A percentile compares a stretch with the other conserved stretches of the same genome.
These are phyloP conservation scores for Luzula sylvatica DNA, from an alignment of 176 grass and related monocot genomes.

Conservation along the genomic window DNA sequence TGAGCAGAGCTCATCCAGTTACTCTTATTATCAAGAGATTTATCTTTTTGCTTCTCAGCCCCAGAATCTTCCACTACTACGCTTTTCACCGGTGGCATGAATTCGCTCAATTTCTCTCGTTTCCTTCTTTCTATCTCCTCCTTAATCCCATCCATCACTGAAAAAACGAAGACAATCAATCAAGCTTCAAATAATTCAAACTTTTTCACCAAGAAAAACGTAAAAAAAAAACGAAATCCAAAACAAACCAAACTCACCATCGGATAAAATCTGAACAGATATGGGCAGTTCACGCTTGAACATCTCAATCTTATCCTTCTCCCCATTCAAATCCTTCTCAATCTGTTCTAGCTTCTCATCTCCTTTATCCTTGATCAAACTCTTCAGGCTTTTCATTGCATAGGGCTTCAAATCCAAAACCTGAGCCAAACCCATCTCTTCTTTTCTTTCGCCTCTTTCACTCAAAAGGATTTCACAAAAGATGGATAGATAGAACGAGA, in stretches of 20 bases:
- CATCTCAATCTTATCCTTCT: conserved; percentile 62
- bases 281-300: conserved; percentile 86
- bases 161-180: not conserved
- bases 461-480: not conserved
- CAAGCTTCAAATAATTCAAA: not conserved
- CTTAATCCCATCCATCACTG: conserved; percentile 73
- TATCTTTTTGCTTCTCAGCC: conserved; percentile 14
- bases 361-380: conserved; percentile 23
- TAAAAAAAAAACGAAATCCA: not conserved
- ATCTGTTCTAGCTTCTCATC: conserved; percentile 37
- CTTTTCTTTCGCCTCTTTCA: not conserved
- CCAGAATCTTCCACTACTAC: conserved; percentile 5
- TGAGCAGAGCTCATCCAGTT: conserved; percentile 95
- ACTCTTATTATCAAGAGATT: conserved; percentile 28
- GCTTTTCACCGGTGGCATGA: conserved; percentile 25
- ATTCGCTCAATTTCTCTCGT: conserved; percentile 18
- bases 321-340: conserved; percentile 52
- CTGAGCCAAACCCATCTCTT: conserved; percentile 33
- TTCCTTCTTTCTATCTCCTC: conserved; percentile 36
- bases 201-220: not conserved
- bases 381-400: conserved; percentile 32
- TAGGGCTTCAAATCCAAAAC: conserved; percentile 46
- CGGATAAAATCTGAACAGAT: conserved; percentile 49
- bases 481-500: not conserved
- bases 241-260: conserved; percentile 30